Evolutionary conservation across 2,329 filamentous ascomycete species (phyloP).

Genomic region (Cercospora nicotianae): DNA sequence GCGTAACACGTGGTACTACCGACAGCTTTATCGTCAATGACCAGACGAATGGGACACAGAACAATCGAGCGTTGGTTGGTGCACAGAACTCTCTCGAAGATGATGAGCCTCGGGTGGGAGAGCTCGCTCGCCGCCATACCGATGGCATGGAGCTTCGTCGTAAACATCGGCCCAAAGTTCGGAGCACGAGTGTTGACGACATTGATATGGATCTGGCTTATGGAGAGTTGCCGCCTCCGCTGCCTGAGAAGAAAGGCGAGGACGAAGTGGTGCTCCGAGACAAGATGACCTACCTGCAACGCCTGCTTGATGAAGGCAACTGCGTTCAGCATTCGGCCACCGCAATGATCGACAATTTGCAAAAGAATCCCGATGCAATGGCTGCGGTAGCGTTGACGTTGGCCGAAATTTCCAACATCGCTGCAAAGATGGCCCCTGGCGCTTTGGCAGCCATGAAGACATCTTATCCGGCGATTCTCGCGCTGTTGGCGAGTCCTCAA

Average conservation of each 20-base stretch:
- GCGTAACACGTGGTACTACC: slow-evolving; percentile 47
- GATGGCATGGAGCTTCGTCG: slow-evolving; percentile 36
- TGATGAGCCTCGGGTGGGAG: slow-evolving; percentile 38
- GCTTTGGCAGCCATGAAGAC: slow-evolving; percentile 75
- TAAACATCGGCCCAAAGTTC: slow-evolving; percentile 29
- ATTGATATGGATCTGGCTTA: slow-evolving; percentile 94
- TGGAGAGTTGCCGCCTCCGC: slow-evolving; percentile 73
- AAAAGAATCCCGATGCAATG: slow-evolving; percentile 83
- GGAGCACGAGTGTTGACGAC: slow-evolving; percentile 47
- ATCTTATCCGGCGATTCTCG: slow-evolving; percentile 81
- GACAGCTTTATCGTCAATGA: slow-evolving; percentile 49
- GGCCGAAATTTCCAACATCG: slow-evolving; percentile 81
- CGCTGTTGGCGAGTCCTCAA: slow-evolving; percentile 82
- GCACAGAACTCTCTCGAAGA: slow-evolving; percentile 16
- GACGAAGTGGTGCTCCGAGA: slow-evolving; percentile 5
- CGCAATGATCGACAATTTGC: slow-evolving; percentile 76
- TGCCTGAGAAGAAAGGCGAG: slow-evolving; percentile 51
- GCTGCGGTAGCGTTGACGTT: slow-evolving; percentile 91
- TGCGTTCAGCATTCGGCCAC: slow-evolving; percentile 83
- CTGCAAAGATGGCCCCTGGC: slow-evolving; percentile 79
- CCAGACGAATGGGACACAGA: slow-evolving; percentile 13
- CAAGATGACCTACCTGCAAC: slow-evolving; percentile 73
- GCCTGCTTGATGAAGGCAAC: slow-evolving; percentile 79
- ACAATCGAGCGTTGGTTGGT: neutral
- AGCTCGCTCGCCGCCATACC: slow-evolving; percentile 48